Percentiles rank a stretch among this genome's conserved stretches.
Evolutionary conservation across 768 basidiomycete species (phyloP).

Genomic region (Rhizopogon salebrosus): DNA sequence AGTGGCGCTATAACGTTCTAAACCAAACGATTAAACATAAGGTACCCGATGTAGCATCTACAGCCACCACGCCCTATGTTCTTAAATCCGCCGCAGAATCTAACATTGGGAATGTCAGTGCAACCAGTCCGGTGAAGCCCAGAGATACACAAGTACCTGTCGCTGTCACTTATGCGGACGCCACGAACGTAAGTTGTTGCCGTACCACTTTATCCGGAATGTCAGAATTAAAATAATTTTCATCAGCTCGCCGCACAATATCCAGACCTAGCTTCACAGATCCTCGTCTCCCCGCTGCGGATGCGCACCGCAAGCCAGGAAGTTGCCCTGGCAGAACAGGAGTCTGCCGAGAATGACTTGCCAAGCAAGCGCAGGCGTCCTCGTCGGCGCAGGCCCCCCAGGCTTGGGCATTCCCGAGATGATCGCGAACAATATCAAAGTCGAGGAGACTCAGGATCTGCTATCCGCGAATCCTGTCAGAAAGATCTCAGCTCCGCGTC

Average conservation of each 20-base stretch:
- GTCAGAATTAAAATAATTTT: neutral
- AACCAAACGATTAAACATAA: neutral
- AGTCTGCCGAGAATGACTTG: neutral
- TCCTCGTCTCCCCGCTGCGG: slow-evolving; percentile 28
- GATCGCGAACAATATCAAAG: neutral
- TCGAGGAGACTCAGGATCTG: neutral
- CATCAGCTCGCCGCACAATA: slow-evolving; percentile 29
- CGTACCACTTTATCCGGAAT: neutral
- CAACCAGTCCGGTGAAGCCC: neutral
- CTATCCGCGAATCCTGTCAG: neutral
- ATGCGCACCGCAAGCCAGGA: neutral
- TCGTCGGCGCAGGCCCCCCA: neutral
- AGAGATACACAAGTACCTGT: neutral
- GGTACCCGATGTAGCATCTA: neutral
- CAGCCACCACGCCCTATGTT: neutral
- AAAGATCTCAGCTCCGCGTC: neutral
- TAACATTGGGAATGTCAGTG: neutral
- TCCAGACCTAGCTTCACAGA: slow-evolving; percentile 29
- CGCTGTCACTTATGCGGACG: slow-evolving; percentile 34
- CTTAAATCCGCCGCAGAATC: neutral
- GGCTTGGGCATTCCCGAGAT: neutral
- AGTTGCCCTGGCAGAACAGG: neutral
- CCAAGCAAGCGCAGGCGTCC: neutral
- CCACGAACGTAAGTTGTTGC: slow-evolving; percentile 29
- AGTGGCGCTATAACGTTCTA: neutral